Base-by-base conservation (phyloP, 306 rosid species). In the Glycine soja region DNA sequence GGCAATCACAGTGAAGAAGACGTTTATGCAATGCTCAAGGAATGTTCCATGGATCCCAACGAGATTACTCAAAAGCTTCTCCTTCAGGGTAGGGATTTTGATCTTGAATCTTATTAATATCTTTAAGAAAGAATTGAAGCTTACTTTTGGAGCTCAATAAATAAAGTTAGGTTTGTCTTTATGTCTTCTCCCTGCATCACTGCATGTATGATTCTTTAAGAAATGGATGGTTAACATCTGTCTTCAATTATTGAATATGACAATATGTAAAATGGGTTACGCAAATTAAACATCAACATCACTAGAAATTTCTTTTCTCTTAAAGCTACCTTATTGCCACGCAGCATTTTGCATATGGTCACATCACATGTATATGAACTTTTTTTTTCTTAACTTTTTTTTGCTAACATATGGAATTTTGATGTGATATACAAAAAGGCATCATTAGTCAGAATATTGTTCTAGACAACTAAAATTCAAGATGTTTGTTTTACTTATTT, bases 11-110 rank as follows among this genome's bases (percentile, higher is more conserved):
- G 90, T 85, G 96, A 93, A 30, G 97, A 91, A 24, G 99, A 95
- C 74, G 88, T 93, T 80, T 87, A 93, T 86, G 92, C 98, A 90
- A 93, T 93, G 98, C 99, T 95, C 67, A 90, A 81, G 83, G 99
- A 95, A 63, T 95, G 98, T 82, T 86, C 91, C 73, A 95, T 95
- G 99, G 99, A 95, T 95, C 99, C 99, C 86, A 83, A 95, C 74
- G 99, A 95, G 84, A 93, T 98, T 38, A 10, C 90, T 46, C 97
- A 95, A 83, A 95, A 91, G 90, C 99, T 95, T 57, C 98, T 93
- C 53, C 77, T 78, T 81, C 98, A 91, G 95, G 99, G 99, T 95
- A 0, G 30, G 30, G 30, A 24, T 24, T 24, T 24, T 2, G 30
- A 24, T 24, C 30, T 24, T 24, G 30, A 24, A 24, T 24, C 30